Evolutionary conservation across 495 filamentous ascomycete species (phyloP).

Genomic region (Chaetomidium leptoderma): DNA sequence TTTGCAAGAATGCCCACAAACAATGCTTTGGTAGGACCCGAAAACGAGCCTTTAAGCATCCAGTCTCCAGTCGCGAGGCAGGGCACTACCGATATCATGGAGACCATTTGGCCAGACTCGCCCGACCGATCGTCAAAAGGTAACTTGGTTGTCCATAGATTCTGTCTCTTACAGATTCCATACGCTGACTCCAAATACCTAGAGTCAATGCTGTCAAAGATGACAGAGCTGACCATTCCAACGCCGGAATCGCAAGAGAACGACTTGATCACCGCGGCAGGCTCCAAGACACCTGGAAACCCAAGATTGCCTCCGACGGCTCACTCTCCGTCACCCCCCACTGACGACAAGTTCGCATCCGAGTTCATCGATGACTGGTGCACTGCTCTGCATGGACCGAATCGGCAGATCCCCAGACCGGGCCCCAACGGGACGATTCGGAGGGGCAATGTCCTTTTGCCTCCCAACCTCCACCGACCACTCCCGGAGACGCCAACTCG

Average conservation of each 20-base stretch:
- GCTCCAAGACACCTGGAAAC: background rate
- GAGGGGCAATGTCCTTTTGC: background rate
- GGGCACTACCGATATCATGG: background rate
- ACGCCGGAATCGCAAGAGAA: constrained; percentile 10
- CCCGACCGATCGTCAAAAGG: constrained; percentile 22
- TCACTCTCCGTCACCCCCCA: background rate
- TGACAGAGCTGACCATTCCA: constrained; percentile 36
- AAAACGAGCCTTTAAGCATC: background rate
- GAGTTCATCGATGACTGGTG: constrained; percentile 4
- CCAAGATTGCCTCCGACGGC: background rate
- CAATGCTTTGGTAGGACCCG: background rate
- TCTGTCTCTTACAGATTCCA: background rate
- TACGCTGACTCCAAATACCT: constrained; percentile 4
- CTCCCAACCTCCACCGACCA: background rate
- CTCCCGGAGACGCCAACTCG: background rate
- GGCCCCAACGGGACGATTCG: background rate
- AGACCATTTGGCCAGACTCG: background rate
- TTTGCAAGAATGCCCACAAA: background rate
- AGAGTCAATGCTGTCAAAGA: constrained; percentile 44
- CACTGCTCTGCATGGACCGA: background rate
- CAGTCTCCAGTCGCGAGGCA: background rate
- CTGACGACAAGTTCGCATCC: background rate
- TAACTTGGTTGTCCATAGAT: background rate
- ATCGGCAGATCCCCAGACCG: background rate
- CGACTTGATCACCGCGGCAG: background rate